A percentile compares a stretch with the other conserved stretches of the same genome.
Evolutionary conservation across 257 asterid species (phyloP).

Genomic region (Datura wrightii): DNA sequence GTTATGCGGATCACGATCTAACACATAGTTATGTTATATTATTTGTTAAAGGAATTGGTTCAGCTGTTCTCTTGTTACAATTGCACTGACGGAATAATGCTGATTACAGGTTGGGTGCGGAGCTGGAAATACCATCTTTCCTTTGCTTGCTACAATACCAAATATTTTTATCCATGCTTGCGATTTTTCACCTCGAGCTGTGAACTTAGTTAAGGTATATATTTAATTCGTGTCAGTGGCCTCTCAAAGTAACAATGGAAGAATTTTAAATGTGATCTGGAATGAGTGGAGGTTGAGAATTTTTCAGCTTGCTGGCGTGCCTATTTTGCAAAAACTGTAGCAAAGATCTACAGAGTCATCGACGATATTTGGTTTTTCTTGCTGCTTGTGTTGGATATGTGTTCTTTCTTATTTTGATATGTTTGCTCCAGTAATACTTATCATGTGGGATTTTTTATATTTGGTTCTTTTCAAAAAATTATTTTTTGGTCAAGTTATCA

Average conservation of each 20-base stretch:
- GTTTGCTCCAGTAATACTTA: not conserved
- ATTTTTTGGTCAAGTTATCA: not conserved
- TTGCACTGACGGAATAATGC: slow-evolving; percentile 10
- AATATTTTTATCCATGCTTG: slow-evolving; percentile 83
- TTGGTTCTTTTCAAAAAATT: not conserved
- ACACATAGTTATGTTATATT: not conserved
- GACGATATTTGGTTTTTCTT: not conserved
- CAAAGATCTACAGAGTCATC: not conserved
- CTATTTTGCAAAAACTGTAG: not conserved
- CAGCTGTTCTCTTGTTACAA: not conserved
- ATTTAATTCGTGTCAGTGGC: slow-evolving; percentile 29
- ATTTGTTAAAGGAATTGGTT: not conserved
- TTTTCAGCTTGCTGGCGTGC: not conserved
- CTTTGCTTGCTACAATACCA: slow-evolving; percentile 77
- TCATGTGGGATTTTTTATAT: not conserved
- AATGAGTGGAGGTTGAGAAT: not conserved
- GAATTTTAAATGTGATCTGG: not conserved
- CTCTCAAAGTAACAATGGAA: slow-evolving; percentile 11
- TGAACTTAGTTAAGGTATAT: slow-evolving; percentile 83
- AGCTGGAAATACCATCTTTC: slow-evolving; percentile 92
- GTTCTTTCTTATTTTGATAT: not conserved
- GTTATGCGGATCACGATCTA: not conserved
- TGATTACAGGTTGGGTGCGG: slow-evolving; percentile 92
- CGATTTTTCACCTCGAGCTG: slow-evolving; percentile 95
- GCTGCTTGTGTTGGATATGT: slow-evolving; percentile 21